Conservation (phyloP, 495 filamentous ascomycete genomes). For the Choiromyces venosus region DNA sequence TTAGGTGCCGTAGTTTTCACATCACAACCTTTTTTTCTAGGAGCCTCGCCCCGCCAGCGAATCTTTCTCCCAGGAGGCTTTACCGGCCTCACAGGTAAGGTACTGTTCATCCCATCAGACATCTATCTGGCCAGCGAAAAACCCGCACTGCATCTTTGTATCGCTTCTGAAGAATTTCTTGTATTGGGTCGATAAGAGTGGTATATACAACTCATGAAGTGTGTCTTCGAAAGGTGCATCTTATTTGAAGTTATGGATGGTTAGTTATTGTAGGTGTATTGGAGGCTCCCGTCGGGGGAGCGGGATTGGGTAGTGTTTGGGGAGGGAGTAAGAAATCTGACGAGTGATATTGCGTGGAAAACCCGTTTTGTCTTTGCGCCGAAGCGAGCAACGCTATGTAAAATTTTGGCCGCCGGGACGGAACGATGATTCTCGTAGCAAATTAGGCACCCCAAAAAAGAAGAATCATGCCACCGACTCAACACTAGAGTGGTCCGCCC, state of each 20-base stretch:
- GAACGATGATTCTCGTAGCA: background rate
- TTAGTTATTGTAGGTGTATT: background rate
- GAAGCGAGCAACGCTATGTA: background rate
- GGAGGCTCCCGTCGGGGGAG: background rate
- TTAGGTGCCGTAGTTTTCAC: background rate
- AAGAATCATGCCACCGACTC: background rate
- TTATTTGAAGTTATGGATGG: background rate
- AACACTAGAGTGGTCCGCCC: background rate
- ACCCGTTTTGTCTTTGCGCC: background rate
- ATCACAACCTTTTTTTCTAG: background rate
- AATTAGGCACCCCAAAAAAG: background rate
- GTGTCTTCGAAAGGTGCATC: background rate
- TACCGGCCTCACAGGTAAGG: background rate
- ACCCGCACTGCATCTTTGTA: background rate
- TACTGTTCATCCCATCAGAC: background rate
- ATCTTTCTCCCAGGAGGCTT: background rate
- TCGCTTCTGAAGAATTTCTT: background rate
- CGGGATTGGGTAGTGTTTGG: background rate
- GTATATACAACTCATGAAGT: background rate
- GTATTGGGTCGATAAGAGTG: background rate
- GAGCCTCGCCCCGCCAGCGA: background rate
- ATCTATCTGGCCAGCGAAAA: background rate
- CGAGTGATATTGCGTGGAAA: background rate
- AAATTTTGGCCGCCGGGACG: background rate
- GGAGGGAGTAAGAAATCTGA: background rate